Percentiles rank a stretch among this genome's conserved stretches.
These are phyloP conservation scores for Phaeoacremonium minimum DNA, from an alignment of 2,329 filamentous ascomycete species.

Conservation along the genomic window DNA sequence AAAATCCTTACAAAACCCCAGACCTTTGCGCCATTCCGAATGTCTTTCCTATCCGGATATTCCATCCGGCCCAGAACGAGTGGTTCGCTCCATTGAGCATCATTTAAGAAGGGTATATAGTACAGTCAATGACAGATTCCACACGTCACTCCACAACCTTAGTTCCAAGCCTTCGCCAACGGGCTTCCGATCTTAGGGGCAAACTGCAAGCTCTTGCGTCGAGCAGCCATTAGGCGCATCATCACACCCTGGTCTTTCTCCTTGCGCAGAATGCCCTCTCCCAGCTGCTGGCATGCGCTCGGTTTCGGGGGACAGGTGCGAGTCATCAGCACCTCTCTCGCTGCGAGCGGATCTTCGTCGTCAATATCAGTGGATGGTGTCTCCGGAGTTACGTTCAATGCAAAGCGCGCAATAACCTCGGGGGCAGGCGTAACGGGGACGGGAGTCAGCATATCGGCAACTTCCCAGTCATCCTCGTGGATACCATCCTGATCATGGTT, in stretches of 20 bases:
- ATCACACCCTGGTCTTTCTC: conserved; percentile 54
- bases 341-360: conserved; percentile 17
- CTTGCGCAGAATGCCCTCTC: conserved; percentile 37
- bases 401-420: conserved; percentile 48
- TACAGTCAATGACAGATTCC: too few species aligned
- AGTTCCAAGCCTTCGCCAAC: conserved; percentile 53
- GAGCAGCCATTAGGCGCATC: conserved; percentile 63
- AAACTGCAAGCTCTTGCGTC: conserved; percentile 74
- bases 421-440: conserved; percentile 56
- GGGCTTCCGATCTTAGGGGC: conserved; percentile 73
- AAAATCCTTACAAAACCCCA: too few species aligned
- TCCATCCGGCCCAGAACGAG: too few species aligned
- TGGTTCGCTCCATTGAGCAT: too few species aligned
- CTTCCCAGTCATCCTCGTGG: conserved; percentile 34
- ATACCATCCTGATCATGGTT: conserved; percentile 31
- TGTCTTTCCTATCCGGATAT: too few species aligned
- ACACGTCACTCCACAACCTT: too few species aligned
- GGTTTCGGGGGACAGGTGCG: conserved; percentile 53
- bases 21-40: too few species aligned
- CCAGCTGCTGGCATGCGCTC: conserved; percentile 28
- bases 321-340: conserved; percentile 35
- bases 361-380: conserved; percentile 32
- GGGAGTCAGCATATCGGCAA: conserved; percentile 42
- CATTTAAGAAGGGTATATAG: too few species aligned
- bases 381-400: conserved; percentile 41